These are phyloP conservation scores for Hanseniaspora occidentalis DNA, from an alignment of 805 yeast genomes.

Conservation along the genomic window DNA sequence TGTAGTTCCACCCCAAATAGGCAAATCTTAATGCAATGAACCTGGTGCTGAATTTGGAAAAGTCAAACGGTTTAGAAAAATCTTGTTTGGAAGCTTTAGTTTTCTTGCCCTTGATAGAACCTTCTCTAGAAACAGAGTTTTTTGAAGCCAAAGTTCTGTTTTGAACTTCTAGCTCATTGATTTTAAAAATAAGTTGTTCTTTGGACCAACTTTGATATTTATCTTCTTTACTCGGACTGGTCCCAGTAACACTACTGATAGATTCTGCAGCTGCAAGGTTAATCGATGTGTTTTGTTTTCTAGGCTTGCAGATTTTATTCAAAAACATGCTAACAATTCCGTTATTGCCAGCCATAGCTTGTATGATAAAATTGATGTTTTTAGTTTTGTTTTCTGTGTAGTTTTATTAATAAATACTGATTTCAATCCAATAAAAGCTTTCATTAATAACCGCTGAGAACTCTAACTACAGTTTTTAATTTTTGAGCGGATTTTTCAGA, in stretches of 20 bases:
- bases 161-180: conserved; percentile 41
- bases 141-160: conserved; percentile 3
- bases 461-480: too few relatives aligned
- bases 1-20: conserved; percentile 89
- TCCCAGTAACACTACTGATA: too few relatives aligned
- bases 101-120: conserved; percentile 5
- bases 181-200: conserved; percentile 45
- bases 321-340: conserved; percentile 1
- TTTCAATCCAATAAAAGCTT: too few relatives aligned
- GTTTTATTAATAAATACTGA: neutral
- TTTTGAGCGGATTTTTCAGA: too few relatives aligned
- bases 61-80: conserved; percentile 44
- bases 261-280: neutral
- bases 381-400: neutral
- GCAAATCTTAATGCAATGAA: conserved; percentile 74
- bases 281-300: too few relatives aligned
- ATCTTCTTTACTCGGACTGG: too few relatives aligned
- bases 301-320: neutral
- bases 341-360: neutral
- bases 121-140: neutral
- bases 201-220: conserved; percentile 53
- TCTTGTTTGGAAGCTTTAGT: conserved; percentile 13
- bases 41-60: conserved; percentile 48
- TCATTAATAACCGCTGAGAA: too few relatives aligned
- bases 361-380: too few relatives aligned